Percentiles rank a stretch among this genome's conserved stretches.
Conservation (phyloP, 78 protist species). For the Emiliania huxleyi region DNA sequence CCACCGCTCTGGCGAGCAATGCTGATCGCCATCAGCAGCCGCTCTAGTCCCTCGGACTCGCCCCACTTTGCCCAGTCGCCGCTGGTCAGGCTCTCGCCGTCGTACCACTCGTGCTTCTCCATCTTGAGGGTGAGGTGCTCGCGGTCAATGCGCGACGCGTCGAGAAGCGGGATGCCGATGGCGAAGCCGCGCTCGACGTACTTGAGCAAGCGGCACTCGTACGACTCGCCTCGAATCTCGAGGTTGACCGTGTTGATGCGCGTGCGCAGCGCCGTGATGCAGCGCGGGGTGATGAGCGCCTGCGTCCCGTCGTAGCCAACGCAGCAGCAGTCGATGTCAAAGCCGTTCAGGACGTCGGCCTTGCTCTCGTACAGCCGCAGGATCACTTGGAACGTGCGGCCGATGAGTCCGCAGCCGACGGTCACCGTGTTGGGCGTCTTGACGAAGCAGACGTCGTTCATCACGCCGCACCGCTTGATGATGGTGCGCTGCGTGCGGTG, state of each 20-base stretch:
- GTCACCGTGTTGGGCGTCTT: background rate
- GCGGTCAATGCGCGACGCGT: background rate
- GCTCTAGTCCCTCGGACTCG: background rate
- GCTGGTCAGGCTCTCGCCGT: background rate
- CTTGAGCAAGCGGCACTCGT: conserved; percentile 40
- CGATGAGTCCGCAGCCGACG: background rate
- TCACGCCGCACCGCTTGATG: no score
- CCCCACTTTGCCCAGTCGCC: background rate
- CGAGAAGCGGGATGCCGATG: background rate
- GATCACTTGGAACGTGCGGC: conserved; percentile 25
- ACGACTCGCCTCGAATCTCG: conserved; percentile 2
- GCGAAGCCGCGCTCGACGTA: conserved; percentile 50
- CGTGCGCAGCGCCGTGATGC: background rate
- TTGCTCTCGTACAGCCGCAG: background rate
- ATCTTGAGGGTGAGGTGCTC: background rate
- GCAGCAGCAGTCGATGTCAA: conserved; percentile 39
- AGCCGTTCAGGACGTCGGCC: conserved; percentile 34
- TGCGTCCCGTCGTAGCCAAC: conserved; percentile 27
- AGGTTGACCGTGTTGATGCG: conserved; percentile 20
- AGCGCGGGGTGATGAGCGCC: conserved; percentile 37
- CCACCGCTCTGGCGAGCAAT: no score
- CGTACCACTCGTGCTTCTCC: background rate
- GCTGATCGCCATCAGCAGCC: background rate
- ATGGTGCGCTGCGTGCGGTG: no score
- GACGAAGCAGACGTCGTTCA: background rate